These are phyloP conservation scores for Phytophthora cactorum DNA, from an alignment of 352 stramenopile species.

Conservation along the genomic window DNA sequence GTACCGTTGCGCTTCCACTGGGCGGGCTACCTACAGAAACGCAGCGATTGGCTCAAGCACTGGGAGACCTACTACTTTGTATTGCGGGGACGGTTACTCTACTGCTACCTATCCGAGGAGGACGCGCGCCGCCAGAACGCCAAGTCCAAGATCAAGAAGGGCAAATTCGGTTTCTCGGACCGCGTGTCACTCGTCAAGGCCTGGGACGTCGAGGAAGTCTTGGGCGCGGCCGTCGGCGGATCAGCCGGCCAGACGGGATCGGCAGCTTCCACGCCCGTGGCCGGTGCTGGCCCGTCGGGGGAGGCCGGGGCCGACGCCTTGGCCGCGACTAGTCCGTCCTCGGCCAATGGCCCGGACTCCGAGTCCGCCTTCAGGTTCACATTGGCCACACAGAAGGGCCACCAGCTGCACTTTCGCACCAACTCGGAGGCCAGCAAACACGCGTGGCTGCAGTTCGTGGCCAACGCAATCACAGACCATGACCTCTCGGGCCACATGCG, in stretches of 20 bases:
- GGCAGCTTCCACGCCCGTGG: constrained; percentile 18
- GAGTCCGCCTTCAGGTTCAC: constrained; percentile 81
- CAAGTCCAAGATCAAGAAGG: constrained; percentile 92
- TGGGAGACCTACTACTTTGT: constrained; percentile 92
- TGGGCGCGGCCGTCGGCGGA: background rate
- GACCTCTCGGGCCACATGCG: constrained; percentile 43
- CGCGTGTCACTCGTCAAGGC: constrained; percentile 77
- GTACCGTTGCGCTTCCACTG: constrained; percentile 74
- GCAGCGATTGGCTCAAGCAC: constrained; percentile 90
- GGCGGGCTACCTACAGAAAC: constrained; percentile 89
- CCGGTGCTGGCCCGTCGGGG: background rate
- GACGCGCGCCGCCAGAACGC: constrained; percentile 75
- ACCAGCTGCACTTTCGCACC: constrained; percentile 87
- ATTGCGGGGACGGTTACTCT: constrained; percentile 67
- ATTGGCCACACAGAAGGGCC: constrained; percentile 81
- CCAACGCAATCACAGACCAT: constrained; percentile 64
- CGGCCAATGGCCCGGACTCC: constrained; percentile 6
- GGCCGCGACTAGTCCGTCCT: constrained; percentile 1
- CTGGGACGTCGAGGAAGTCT: constrained; percentile 70
- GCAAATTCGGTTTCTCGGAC: constrained; percentile 86
- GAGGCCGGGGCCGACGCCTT: constrained; percentile 6
- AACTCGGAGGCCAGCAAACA: constrained; percentile 85
- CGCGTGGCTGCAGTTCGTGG: constrained; percentile 82
- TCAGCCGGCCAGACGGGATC: background rate
- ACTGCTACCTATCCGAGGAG: constrained; percentile 87